Conservation (phyloP, 768 basidiomycete species). For the Tylopilus sp. region DNA sequence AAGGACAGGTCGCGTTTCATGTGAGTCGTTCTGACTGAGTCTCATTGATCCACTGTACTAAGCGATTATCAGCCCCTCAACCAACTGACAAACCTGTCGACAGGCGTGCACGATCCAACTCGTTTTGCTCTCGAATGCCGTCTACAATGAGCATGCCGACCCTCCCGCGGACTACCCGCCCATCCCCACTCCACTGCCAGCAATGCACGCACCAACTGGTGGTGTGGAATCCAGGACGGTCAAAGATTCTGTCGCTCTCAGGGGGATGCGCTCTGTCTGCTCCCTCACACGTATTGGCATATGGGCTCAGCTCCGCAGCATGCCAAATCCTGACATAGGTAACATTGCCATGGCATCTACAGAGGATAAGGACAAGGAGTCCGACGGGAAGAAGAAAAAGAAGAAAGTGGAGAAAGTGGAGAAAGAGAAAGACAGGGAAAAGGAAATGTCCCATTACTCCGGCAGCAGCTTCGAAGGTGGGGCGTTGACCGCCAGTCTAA, state of each 20-base stretch:
- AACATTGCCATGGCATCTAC: constrained; percentile 24
- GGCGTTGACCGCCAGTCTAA: constrained; percentile 39
- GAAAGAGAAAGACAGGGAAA: constrained; percentile 32
- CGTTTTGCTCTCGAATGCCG: constrained; percentile 36
- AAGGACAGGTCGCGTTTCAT: constrained; percentile 37
- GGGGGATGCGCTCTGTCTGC: constrained; percentile 71
- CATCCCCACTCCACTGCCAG: constrained; percentile 25
- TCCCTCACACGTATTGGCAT: constrained; percentile 69
- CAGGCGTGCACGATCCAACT: constrained; percentile 57
- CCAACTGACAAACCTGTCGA: constrained; percentile 32
- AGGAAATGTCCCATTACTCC: constrained; percentile 43
- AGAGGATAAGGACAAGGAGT: constrained; percentile 24
- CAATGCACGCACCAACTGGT: constrained; percentile 38
- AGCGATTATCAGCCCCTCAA: constrained; percentile 41
- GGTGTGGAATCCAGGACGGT: constrained; percentile 20
- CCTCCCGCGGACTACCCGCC: constrained; percentile 10
- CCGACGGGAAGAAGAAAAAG: constrained; percentile 34
- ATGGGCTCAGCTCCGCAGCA: constrained; percentile 61
- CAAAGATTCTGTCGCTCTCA: constrained; percentile 67
- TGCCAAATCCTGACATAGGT: constrained; percentile 29
- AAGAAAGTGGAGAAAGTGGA: constrained; percentile 37
- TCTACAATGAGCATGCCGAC: constrained; percentile 13
- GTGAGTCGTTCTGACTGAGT: constrained; percentile 11
- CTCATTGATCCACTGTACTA: background rate
- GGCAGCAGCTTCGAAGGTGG: constrained; percentile 70